These are phyloP conservation scores for Pseudocercospora cruenta DNA, from an alignment of 2,329 filamentous ascomycete genomes.

Conservation along the genomic window DNA sequence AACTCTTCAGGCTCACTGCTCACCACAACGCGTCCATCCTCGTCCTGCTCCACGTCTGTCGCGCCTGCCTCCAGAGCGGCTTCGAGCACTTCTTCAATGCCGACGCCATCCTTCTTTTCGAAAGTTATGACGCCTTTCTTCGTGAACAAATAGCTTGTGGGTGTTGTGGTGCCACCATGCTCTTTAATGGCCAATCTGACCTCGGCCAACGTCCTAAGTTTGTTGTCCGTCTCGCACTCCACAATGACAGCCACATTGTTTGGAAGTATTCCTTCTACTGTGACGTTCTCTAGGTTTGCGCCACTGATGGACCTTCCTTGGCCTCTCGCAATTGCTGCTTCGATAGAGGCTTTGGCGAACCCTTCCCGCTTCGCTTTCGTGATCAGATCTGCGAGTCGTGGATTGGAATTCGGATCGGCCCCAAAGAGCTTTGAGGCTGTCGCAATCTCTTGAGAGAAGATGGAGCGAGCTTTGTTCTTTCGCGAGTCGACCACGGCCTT, in stretches of 20 bases:
- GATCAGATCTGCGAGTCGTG: conserved; percentile 73
- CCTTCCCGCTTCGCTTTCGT: conserved; percentile 80
- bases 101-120: conserved; percentile 59
- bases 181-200: conserved; percentile 73
- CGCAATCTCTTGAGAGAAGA: conserved; percentile 72
- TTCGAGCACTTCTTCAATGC: conserved; percentile 74
- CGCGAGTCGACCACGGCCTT: conserved; percentile 84
- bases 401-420: conserved; percentile 72
- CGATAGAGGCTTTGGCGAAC: conserved; percentile 82
- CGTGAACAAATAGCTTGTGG: conserved; percentile 83
- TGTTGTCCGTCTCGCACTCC: conserved; percentile 84
- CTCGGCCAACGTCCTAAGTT: conserved; percentile 72
- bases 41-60: conserved; percentile 70
- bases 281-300: conserved; percentile 73
- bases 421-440: conserved; percentile 80
- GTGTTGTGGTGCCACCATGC: conserved; percentile 68
- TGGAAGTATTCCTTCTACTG: conserved; percentile 79
- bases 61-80: conserved; percentile 83
- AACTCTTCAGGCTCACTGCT: conserved; percentile 70
- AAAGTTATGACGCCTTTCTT: conserved; percentile 77
- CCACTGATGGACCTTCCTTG: conserved; percentile 81
- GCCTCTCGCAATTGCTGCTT: conserved; percentile 82
- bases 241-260: conserved; percentile 75
- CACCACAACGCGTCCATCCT: conserved; percentile 71
- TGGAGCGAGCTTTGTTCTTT: conserved; percentile 71